These are phyloP conservation scores for Fusarium buxicola DNA, from an alignment of 2,329 filamentous ascomycete genomes.

Conservation along the genomic window DNA sequence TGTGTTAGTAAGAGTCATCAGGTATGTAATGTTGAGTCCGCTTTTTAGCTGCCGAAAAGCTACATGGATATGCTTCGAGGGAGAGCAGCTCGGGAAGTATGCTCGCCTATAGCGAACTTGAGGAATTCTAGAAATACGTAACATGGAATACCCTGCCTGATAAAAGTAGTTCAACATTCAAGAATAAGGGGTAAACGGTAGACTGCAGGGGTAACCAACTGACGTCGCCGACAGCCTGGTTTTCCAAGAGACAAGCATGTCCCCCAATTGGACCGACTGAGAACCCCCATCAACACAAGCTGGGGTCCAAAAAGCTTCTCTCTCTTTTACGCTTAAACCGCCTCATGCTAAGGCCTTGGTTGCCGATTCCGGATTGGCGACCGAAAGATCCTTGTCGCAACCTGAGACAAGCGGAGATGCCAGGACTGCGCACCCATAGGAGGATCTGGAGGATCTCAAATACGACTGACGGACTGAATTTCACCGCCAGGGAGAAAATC, in stretches of 20 bases:
- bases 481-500: slow-evolving; percentile 31
- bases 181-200: slow-evolving; percentile 4
- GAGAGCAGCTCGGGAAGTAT: no score
- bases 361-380: slow-evolving; percentile 9
- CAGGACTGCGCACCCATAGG: slow-evolving; percentile 7
- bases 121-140: no score
- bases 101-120: no score
- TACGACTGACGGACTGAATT: slow-evolving; percentile 41
- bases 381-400: slow-evolving; percentile 29
- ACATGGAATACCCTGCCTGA: background rate
- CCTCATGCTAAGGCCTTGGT: background rate
- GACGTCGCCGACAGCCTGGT: slow-evolving; percentile 24
- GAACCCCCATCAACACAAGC: slow-evolving; percentile 2
- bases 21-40: background rate
- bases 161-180: no score
- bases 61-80: no score
- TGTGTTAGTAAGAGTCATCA: background rate
- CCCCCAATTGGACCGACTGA: slow-evolving; percentile 8
- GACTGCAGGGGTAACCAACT: slow-evolving; percentile 11
- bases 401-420: slow-evolving; percentile 45
- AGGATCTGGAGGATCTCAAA: slow-evolving; percentile 3
- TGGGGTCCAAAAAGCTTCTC: slow-evolving; percentile 15
- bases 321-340: slow-evolving; percentile 18
- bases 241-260: background rate
- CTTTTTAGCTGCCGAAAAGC: no score